These are phyloP conservation scores for Yamadazyma dendronema DNA, from an alignment of 1,139 yeast genomes.

Conservation along the genomic window DNA sequence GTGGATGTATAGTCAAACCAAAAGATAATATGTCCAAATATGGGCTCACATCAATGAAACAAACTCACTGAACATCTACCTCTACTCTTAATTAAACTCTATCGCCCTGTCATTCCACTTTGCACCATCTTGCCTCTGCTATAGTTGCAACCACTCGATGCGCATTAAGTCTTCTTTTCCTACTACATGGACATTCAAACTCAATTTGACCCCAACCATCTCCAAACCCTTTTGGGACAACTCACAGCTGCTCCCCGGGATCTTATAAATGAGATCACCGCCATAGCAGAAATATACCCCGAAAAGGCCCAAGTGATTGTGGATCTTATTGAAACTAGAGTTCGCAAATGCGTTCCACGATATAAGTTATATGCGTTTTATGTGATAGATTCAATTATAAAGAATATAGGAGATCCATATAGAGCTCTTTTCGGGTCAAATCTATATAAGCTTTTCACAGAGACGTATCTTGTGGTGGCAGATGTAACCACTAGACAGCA, in stretches of 20 bases:
- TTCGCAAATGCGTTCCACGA: slow-evolving; percentile 37
- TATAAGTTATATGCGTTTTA: slow-evolving; percentile 40
- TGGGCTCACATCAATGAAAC: too few species aligned
- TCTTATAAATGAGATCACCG: slow-evolving; percentile 39
- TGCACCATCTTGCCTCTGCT: too few species aligned
- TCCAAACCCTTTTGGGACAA: slow-evolving; percentile 29
- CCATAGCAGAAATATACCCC: slow-evolving; percentile 33
- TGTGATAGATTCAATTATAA: slow-evolving; percentile 42
- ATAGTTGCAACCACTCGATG: too few species aligned
- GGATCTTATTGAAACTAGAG: slow-evolving; percentile 32
- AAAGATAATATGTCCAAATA: too few species aligned
- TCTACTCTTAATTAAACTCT: too few species aligned
- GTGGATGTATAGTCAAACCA: too few species aligned
- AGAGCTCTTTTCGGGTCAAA: slow-evolving; percentile 35
- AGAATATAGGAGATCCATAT: slow-evolving; percentile 46
- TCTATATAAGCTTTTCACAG: slow-evolving; percentile 36
- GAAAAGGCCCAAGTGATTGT: slow-evolving; percentile 33
- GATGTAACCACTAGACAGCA: slow-evolving; percentile 38
- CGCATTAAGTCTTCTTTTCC: too few species aligned
- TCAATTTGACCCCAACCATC: slow-evolving; percentile 28
- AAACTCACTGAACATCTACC: too few species aligned
- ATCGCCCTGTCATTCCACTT: too few species aligned
- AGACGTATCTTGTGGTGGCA: slow-evolving; percentile 38
- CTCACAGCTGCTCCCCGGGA: slow-evolving; percentile 41
- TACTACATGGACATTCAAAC: not conserved